Evolutionary conservation across 2,329 filamentous ascomycete species (phyloP).

Genomic region (Neoscytalidium dimidiatum): DNA sequence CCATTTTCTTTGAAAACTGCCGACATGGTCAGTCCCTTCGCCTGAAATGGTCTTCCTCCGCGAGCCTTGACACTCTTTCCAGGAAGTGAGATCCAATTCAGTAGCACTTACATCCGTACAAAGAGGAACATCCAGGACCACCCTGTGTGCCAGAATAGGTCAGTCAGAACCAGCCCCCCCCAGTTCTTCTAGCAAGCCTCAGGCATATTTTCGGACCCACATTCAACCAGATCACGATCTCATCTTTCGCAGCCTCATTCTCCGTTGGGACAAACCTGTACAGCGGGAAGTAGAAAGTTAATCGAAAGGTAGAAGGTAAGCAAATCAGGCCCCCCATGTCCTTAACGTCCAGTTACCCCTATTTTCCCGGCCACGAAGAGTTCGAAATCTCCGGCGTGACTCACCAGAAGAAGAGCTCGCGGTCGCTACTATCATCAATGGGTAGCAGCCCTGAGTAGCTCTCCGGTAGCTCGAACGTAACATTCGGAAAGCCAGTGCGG

Average conservation of each 20-base stretch:
- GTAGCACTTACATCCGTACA: constrained; percentile 30
- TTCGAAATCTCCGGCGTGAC: neutral
- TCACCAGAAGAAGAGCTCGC: constrained; percentile 57
- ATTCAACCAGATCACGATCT: constrained; percentile 41
- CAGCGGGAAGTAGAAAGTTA: no score
- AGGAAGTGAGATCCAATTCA: no score
- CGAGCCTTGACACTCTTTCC: no score
- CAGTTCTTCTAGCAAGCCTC: neutral
- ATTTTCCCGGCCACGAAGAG: no score
- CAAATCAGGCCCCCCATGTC: neutral
- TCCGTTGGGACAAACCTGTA: neutral
- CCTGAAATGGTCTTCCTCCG: no score
- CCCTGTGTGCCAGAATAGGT: constrained; percentile 22
- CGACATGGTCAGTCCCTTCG: neutral
- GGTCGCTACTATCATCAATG: constrained; percentile 48
- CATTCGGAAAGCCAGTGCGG: constrained; percentile 48
- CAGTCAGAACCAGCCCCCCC: neutral
- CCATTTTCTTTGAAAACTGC: constrained; percentile 38
- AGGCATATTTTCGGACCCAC: neutral
- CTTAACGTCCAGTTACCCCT: no score
- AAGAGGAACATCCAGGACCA: constrained; percentile 23
- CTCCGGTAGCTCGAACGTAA: constrained; percentile 57
- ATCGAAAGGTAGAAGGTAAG: neutral
- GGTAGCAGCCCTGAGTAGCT: constrained; percentile 66
- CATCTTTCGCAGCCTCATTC: constrained; percentile 20